These are phyloP conservation scores for Calonectria montana DNA, from an alignment of 2,329 filamentous ascomycete species.

Conservation along the genomic window DNA sequence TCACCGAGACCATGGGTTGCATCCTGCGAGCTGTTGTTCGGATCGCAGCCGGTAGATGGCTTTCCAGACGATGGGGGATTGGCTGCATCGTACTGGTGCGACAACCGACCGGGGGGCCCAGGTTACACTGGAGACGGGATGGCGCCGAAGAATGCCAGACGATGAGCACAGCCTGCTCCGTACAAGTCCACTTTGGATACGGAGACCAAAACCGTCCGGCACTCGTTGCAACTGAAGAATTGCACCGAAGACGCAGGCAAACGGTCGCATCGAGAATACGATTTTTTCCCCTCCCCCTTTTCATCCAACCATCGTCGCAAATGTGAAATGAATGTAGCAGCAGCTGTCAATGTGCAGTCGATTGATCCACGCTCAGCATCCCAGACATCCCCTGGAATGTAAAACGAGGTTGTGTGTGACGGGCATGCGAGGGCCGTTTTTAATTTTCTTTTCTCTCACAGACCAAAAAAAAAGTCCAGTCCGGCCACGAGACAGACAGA, in stretches of 20 bases:
- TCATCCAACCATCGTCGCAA: not conserved
- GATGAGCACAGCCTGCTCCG: not conserved
- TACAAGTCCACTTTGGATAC: not conserved
- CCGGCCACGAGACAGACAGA: not conserved
- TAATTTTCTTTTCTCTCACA: not conserved
- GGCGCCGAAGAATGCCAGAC: not conserved
- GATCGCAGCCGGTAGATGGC: not conserved
- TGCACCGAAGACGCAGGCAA: too few species aligned
- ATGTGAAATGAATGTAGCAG: not conserved
- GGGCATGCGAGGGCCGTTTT: not conserved
- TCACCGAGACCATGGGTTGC: not conserved
- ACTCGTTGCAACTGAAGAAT: not conserved
- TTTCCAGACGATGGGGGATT: not conserved
- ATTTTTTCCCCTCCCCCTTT: too few species aligned
- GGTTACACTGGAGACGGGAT: not conserved
- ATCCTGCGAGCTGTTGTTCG: not conserved
- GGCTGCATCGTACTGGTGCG: slow-evolving; percentile 4
- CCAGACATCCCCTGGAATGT: not conserved
- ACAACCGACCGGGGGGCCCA: not conserved
- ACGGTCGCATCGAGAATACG: too few species aligned
- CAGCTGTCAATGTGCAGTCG: too few species aligned
- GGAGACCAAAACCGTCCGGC: not conserved
- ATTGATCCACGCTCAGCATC: not conserved
- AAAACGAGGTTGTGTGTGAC: not conserved
- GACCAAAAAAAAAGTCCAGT: not conserved